Evolutionary conservation across 2,329 filamentous ascomycete species (phyloP), one percentile per base, ranked within the genome.

Genomic region (Didymella pinodella): DNA sequence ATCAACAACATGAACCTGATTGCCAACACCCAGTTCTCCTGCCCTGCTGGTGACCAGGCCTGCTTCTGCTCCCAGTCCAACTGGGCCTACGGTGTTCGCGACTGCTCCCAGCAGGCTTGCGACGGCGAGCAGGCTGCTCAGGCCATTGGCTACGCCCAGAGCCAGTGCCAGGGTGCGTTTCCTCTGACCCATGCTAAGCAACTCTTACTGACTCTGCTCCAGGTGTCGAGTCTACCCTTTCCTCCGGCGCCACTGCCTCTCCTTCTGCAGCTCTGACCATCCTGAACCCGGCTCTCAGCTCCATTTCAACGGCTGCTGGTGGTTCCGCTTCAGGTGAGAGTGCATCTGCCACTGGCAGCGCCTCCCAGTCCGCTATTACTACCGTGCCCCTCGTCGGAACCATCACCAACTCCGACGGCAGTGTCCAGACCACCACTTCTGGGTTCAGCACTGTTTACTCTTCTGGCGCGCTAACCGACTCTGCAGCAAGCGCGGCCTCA

Each of bases 11-110:
- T 83, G 80, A 64, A 81, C 59, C 59, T 26, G 36, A 75, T 79
- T 57, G 79, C 79, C 53, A 59, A 68, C 47, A 60, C 66, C 29
- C 7, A 70, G 20, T 80, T 83, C 62, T 77, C 77, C 57, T 83
- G 81, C 68, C 22, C 63, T 16, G 18, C 57, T 12, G 69, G 70
- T 14, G 79, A 82, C 63, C 61, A 72, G 32, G 54, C 58, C 51
- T 83, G 81, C 75, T 77, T 81, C 59, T 83, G 81, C 76, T 65
- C 59, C n/a, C 74, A 80, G 54, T 59, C 58, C 34, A 69, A 81
- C 74, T 83, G 81, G 63, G 75, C 73, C 57, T 81, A 78, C 56
- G 81, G 81, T 59, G 71, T 83, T 48, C 79, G 80, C 58, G 81
- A 83, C 67, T 83, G 81, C 73, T 73, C 79, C 56, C 77, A 69